Conservation (phyloP, 441 rosid genomes). For the Lepidium campestre region DNA sequence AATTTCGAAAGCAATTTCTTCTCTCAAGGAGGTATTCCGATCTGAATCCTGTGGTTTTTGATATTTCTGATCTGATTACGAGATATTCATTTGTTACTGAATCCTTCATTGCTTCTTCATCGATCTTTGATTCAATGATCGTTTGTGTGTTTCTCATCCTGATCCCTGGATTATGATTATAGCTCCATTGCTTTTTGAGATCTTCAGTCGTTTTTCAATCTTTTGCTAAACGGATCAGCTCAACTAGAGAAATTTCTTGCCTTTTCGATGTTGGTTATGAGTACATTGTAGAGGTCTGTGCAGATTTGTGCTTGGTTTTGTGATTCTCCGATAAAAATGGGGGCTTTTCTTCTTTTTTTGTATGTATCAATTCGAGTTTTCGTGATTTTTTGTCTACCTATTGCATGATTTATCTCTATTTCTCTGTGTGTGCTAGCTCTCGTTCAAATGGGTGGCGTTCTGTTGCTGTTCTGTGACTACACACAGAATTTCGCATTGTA, state of each 20-base stretch:
- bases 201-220: neutral
- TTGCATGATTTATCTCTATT: neutral
- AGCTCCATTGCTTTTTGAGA: neutral
- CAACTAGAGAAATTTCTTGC: neutral
- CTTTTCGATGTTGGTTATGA: neutral
- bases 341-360: neutral
- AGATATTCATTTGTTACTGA: neutral
- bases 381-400: neutral
- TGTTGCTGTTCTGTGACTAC: neutral
- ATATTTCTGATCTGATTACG: neutral
- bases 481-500: neutral
- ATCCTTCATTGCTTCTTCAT: conserved; percentile 10
- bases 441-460: neutral
- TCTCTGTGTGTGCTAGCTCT: neutral
- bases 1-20: neutral
- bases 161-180: neutral
- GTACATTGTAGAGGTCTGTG: conserved; percentile 16
- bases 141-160: neutral
- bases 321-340: neutral
- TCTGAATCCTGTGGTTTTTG: neutral
- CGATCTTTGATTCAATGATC: neutral
- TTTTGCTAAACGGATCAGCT: neutral
- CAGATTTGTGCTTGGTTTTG: neutral
- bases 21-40: conserved; percentile 12
- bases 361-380: neutral